Evolutionary conservation across 1,139 yeast genomes (phyloP), one percentile per base, ranked within the genome.

Genomic region (Insectozyma bohioensis): DNA sequence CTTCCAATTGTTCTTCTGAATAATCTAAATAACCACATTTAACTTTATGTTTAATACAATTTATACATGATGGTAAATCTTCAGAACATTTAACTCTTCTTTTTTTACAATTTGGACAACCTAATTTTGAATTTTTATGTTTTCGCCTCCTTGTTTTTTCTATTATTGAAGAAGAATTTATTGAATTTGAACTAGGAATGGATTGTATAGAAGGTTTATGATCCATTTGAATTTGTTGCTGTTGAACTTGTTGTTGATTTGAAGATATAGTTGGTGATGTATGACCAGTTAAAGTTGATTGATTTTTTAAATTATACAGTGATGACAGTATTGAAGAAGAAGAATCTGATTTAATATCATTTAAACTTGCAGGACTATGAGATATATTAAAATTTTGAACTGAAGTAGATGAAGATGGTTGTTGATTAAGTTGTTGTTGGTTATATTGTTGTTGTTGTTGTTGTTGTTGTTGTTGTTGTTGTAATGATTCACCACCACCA

Each of bases 31-130:
- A 68, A 1, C 67, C 71, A 51, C 74, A 68, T 35, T 54, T 53
- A 4, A 58, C 63, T 31, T 63, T 62, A 41, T 67, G 72, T 36
- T 66, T 66, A 27, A 65, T 46, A 49, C 75, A 68, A 43, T 67
- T 67, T 31, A 48, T 30, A 40, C 75, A 68, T 23, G 58, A 53
- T 1, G 75, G 75, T 23, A 66, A 49, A 36, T 66, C 66, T 38
- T 68, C 74, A 4, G 61, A 49, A 42, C 75, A 68, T 43, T 67
- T 67, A 35, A 68, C 72, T 33, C 73, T 40, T 39, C 75, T 54
- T 30, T 59, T 59, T 45, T 68, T 68, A 50, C 75, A 68, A 34
- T 63, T 67, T 20, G 71, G 66, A 41, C 75, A 68, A 1, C 75
- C 75, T 32, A 49, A 46, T 31, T 58, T 59, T 12, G 61, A 52